phyloP scores from a whole-genome alignment of 1,284 basidiomycete genomes.

The Ganoderma leucocontextum region DNA sequence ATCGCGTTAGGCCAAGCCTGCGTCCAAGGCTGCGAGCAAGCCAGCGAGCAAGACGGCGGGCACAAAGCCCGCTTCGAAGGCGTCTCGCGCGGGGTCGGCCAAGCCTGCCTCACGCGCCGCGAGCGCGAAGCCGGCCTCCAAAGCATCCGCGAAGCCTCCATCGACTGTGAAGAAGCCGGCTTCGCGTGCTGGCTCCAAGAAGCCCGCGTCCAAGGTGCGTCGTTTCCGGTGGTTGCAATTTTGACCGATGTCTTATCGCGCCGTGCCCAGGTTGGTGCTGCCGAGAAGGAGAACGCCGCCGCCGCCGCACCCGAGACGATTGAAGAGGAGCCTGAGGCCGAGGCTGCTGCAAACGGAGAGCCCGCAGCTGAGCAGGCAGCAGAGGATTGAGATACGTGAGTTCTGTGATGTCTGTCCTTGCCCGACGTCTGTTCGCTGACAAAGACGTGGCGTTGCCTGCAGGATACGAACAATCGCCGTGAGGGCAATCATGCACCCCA shows the following conservation, averaged over 20 bases:
- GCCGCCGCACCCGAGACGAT: constrained; percentile 42
- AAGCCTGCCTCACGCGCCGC: constrained; percentile 41
- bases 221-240: constrained; percentile 4
- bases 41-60: constrained; percentile 41
- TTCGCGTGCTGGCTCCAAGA: constrained; percentile 44
- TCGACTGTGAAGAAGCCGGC: constrained; percentile 45
- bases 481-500: constrained; percentile 27
- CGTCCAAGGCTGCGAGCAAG: constrained; percentile 32
- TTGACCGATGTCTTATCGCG: constrained; percentile 19
- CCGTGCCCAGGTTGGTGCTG: constrained; percentile 30
- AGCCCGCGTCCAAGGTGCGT: constrained; percentile 38
- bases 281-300: constrained; percentile 39
- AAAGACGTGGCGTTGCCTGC: constrained; percentile 23
- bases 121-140: constrained; percentile 41
- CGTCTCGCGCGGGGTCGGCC: constrained; percentile 37
- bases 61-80: constrained; percentile 44
- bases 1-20: constrained; percentile 39
- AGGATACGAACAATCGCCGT: constrained; percentile 17
- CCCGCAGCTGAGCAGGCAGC: constrained; percentile 25
- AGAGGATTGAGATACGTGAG: constrained; percentile 32
- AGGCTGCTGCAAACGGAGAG: constrained; percentile 41
- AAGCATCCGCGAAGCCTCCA: constrained; percentile 42
- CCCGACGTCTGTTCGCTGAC: background rate
- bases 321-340: constrained; percentile 46
- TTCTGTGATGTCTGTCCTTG: constrained; percentile 7